Evolutionary conservation across 2,329 filamentous ascomycete genomes (phyloP), one percentile per base, ranked within the genome.

Genomic region (Diaporthe citriasiana): DNA sequence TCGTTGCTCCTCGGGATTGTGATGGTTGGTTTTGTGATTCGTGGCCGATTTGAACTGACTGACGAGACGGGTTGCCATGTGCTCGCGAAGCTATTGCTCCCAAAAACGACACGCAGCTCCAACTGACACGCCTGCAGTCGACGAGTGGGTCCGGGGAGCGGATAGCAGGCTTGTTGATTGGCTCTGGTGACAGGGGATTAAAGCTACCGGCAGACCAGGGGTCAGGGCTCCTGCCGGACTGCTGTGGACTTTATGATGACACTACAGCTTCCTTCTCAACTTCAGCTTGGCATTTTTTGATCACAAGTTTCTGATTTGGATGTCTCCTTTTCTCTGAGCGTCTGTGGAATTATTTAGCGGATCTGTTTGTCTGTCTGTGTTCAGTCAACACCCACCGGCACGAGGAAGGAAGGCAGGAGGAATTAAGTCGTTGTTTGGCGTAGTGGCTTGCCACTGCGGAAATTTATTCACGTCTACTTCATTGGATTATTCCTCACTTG

Each of bases 41-140:
- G 56, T 27, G 50, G 27, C 30, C 40, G 57, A 45, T 47, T 53
- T 38, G 57, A n/a, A 13, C 8, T 60, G 33, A 6, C 13, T 27
- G 13, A 17, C 30, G 55, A 33, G 42, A 40, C 42, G 25, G 25
- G 35, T 19, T 53, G 33, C 65, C 12, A 35, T 22, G 6, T 25
- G 33, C 15, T 6, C 27, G 22, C 7, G 47, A 45, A 73, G 73
- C 56, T 71, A 63, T 38, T 74, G 47, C 33, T 40, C 53, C n/a
- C 72, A 51, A 72, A 73, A 55, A 75, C 65, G 73, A 75, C 70
- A 73, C 73, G 66, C 73, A 73, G 71, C 69, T 74, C 66, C 70
- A 71, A 74, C 42, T 63, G 25, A 45, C 57, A 60, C 56, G 33
- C 22, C 19, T 66, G 63, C 45, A 51, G 70, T 65, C 65, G 57